Evolutionary conservation across 371 early-diverging fungal genomes (phyloP).

Genomic region (Lichtheimia ramosa): DNA sequence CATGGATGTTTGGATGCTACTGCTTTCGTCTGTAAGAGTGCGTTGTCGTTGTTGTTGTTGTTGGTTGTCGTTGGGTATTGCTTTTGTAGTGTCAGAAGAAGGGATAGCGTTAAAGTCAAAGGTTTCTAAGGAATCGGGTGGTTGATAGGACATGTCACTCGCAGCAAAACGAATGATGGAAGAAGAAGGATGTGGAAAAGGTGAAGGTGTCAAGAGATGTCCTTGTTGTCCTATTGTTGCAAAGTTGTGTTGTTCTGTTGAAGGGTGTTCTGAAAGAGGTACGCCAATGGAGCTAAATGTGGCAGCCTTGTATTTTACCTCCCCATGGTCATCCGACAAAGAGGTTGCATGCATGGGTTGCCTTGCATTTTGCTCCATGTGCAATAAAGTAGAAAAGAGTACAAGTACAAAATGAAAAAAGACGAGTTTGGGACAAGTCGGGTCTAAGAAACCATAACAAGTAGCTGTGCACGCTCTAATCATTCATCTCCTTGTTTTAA

Average conservation of each 20-base stretch:
- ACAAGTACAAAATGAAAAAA: background rate
- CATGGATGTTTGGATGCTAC: conserved; percentile 9
- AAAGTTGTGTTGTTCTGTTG: background rate
- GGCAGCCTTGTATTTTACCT: background rate
- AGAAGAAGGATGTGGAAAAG: conserved; percentile 9
- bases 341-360: background rate
- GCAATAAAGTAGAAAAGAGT: background rate
- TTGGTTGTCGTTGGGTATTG: background rate
- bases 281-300: background rate
- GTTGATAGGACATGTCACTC: conserved; percentile 1
- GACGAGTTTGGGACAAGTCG: too few species aligned
- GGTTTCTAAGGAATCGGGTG: conserved; percentile 17
- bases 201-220: background rate
- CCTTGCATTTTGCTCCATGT: conserved; percentile 1
- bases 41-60: conserved; percentile 2
- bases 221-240: background rate
- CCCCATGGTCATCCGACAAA: too few species aligned
- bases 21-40: conserved; percentile 2
- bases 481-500: too few species aligned
- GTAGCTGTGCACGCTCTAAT: too few species aligned
- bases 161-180: conserved; percentile 16
- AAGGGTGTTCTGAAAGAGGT: background rate
- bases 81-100: background rate
- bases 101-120: conserved; percentile 12
- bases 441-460: too few species aligned